Base-by-base conservation (phyloP, 768 basidiomycete genomes). In the Trametes cingulata region DNA sequence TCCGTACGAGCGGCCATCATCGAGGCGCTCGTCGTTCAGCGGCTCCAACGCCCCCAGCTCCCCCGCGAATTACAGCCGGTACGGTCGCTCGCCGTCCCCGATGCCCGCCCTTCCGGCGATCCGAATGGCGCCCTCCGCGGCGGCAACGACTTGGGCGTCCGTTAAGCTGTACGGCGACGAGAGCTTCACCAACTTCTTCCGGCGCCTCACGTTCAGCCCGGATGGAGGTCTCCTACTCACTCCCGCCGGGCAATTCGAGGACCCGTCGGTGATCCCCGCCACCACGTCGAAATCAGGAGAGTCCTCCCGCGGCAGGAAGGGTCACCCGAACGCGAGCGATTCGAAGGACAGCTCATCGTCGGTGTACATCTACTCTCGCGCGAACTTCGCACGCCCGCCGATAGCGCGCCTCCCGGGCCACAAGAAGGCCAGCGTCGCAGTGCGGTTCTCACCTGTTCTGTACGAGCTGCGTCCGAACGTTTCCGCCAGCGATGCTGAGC, bases 191-290 rank as follows among this genome's bases (percentile, higher is more conserved):
- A 94, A 95, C 67, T 99, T 98, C 78, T 99, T 98, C 81, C 79
- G 97, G 27, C 83, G 97, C 36, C 77, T 99, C 61, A 88, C 90
- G 12, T 99, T 98, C 75, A 94, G 93, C 55, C 93, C 96, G 1
- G 97, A 99, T 71, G 97, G 97, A 0, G 92, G 88, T 10, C 78
- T 99, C 36, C 80, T 99, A 45, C 78, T 98, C 65, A 98, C 97
- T 0, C 97, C 97, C 0, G 96, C 97, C 1, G 97, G 97, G 0
- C 92, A 96, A 70, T 98, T 97, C 68, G 95, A 98, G 71, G 96
- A 98, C 72, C 90, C 93, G 3, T 85, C 90, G 14, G 85, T 83
- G 50, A 52, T 71, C 10, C 74, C 85, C 27, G 73, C 48, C 7
- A 66, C 60, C 12, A 67, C 69, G n/a, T 67, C 76, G 41, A 73